Evolutionary conservation across 768 basidiomycete species (phyloP).

Genomic region (Auriscalpium vulgare): DNA sequence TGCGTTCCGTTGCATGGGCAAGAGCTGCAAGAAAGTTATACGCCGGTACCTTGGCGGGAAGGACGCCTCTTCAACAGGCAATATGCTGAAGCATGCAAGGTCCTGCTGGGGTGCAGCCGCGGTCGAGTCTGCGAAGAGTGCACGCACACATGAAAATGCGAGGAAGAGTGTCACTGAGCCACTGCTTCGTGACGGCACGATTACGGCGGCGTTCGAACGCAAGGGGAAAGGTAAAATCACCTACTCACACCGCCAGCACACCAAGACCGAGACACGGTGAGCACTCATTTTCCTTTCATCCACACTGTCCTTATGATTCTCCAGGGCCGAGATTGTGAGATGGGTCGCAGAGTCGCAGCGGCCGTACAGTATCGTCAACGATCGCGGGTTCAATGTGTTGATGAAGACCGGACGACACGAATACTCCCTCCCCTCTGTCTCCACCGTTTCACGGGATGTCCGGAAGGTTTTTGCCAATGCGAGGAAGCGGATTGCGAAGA

Average conservation of each 20-base stretch:
- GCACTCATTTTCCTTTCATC: no score
- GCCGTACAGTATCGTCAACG: not conserved
- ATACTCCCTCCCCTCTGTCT: no score
- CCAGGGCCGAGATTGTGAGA: not conserved
- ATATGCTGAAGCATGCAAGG: not conserved
- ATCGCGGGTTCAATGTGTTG: no score
- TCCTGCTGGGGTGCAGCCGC: not conserved
- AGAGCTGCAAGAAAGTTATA: conserved; percentile 11
- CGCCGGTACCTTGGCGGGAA: conserved; percentile 18
- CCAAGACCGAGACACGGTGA: not conserved
- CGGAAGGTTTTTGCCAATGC: no score
- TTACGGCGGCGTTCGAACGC: not conserved
- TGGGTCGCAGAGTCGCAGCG: not conserved
- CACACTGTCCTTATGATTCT: not conserved
- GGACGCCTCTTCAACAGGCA: conserved; percentile 14
- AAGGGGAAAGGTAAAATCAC: not conserved
- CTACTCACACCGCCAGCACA: not conserved
- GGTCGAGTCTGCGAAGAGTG: not conserved
- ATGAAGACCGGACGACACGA: no score
- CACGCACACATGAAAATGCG: not conserved
- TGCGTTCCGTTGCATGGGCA: conserved; percentile 19
- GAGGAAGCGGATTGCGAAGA: no score
- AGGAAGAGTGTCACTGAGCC: not conserved
- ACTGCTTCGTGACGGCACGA: not conserved
- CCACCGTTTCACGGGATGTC: no score